Conservation (phyloP, 106 monocot genomes). For the Platanthera guangdongensis region DNA sequence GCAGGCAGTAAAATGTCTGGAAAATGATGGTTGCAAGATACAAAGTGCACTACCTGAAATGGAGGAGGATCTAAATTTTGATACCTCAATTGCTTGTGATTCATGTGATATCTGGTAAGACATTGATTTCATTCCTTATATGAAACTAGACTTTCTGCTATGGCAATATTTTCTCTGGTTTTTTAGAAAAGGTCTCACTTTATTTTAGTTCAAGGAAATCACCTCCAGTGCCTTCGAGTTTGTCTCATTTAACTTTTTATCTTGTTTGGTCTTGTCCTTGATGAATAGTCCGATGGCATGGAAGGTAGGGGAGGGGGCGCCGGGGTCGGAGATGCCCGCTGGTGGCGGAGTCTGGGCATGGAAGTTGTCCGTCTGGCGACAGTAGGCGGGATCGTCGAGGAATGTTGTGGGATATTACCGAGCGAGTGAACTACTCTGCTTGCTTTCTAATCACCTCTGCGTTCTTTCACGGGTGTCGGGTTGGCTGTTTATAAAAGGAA, state of each 20-base stretch:
- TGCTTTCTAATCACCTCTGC: too few species aligned
- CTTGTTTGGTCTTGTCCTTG: not conserved
- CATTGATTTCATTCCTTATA: not conserved
- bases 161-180: not conserved
- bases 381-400: too few species aligned
- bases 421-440: too few species aligned
- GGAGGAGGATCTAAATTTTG: constrained; percentile 48
- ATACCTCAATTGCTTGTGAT: constrained; percentile 99
- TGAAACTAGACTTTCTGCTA: not conserved
- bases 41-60: constrained; percentile 33
- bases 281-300: too few species aligned
- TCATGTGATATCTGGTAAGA: constrained; percentile 90
- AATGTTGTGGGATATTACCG: too few species aligned
- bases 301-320: too few species aligned
- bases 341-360: too few species aligned
- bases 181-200: not conserved
- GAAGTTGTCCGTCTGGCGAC: too few species aligned
- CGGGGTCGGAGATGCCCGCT: too few species aligned
- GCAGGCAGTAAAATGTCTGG: constrained; percentile 88
- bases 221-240: not conserved
- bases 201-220: not conserved
- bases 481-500: too few species aligned
- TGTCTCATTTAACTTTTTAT: not conserved
- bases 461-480: too few species aligned
- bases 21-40: constrained; percentile 78